Conservation (phyloP, 306 rosid species). For the Styphnolobium japonicum region DNA sequence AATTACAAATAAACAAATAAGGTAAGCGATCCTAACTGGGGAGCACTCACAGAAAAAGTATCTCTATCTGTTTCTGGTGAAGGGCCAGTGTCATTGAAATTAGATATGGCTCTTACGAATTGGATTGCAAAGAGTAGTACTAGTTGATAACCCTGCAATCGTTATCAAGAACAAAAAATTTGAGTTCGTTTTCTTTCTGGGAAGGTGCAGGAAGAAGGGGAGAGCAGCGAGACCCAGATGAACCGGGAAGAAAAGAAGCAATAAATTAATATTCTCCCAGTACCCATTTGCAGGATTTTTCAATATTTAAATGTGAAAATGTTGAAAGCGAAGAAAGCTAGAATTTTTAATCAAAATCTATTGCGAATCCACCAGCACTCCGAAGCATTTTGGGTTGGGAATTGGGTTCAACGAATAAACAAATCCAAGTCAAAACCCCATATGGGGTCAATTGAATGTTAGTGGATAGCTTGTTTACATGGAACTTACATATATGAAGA, state of each 20-base stretch:
- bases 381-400: slow-evolving; percentile 20
- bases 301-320: not conserved
- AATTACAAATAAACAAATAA: slow-evolving; percentile 9
- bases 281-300: slow-evolving; percentile 17
- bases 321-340: slow-evolving; percentile 17
- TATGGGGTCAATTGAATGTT: not conserved
- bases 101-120: not conserved
- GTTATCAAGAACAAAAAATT: slow-evolving; percentile 16
- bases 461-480: not conserved
- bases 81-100: slow-evolving; percentile 11
- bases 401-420: slow-evolving; percentile 21
- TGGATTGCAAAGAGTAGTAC: not conserved
- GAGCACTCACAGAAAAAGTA: slow-evolving; percentile 8
- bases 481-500: slow-evolving; percentile 26
- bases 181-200: not conserved
- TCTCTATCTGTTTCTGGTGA: slow-evolving; percentile 20
- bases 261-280: slow-evolving; percentile 10
- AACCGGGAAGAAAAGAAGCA: not conserved
- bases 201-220: slow-evolving; percentile 12
- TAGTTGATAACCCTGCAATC: slow-evolving; percentile 1
- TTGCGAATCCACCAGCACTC: slow-evolving; percentile 3
- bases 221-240: slow-evolving; percentile 11
- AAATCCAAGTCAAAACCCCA: slow-evolving; percentile 17
- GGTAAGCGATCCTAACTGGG: slow-evolving; percentile 3
- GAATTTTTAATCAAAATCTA: not conserved